Conservation (phyloP, 2,329 filamentous ascomycete species). For the Fusarium sp. region DNA sequence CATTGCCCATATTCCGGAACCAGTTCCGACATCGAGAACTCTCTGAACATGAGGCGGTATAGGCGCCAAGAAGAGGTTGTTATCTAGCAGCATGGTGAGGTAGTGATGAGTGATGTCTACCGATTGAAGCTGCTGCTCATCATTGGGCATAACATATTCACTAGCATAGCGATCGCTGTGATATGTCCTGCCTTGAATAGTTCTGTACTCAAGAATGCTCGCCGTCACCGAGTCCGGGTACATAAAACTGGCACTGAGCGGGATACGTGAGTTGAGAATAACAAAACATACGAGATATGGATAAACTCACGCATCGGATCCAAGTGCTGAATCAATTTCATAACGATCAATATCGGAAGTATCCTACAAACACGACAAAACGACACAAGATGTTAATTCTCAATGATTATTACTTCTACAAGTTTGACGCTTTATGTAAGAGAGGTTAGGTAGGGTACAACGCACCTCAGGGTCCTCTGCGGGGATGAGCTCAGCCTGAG, state of each 20-base stretch:
- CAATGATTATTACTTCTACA: constrained; percentile 4
- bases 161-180: constrained; percentile 38
- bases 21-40: constrained; percentile 43
- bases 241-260: constrained; percentile 34
- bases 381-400: constrained; percentile 10
- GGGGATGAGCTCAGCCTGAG: constrained; percentile 37
- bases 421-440: background rate
- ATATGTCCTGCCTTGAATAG: constrained; percentile 40
- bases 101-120: constrained; percentile 44
- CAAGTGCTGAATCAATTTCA: constrained; percentile 40
- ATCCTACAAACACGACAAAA: constrained; percentile 11
- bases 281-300: background rate
- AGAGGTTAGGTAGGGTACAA: constrained; percentile 1
- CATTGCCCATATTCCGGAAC: constrained; percentile 40
- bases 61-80: constrained; percentile 39
- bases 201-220: constrained; percentile 42
- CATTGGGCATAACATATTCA: constrained; percentile 42
- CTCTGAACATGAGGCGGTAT: constrained; percentile 31
- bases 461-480: constrained; percentile 37
- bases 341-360: constrained; percentile 20
- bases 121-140: constrained; percentile 41
- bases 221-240: constrained; percentile 36
- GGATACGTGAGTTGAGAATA: background rate
- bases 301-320: constrained; percentile 39
- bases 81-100: constrained; percentile 38